A percentile compares a stretch with the other conserved stretches of the same genome.
These are phyloP conservation scores for Lodderomyces oxycetoniae DNA, from an alignment of 1,139 yeast species.

Conservation along the genomic window DNA sequence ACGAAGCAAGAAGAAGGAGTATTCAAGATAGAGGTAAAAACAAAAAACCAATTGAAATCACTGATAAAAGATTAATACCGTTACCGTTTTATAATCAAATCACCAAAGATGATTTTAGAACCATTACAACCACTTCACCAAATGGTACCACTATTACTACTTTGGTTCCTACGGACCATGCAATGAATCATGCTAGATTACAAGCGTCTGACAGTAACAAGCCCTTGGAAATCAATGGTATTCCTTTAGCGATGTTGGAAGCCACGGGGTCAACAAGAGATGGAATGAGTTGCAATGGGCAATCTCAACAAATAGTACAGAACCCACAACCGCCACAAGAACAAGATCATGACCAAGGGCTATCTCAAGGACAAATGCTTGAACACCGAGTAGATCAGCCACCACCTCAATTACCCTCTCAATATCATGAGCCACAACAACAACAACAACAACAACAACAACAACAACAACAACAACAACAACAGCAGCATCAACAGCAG, in stretches of 20 bases:
- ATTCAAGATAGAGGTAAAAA: slow-evolving; percentile 43
- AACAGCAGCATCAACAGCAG: background rate
- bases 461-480: background rate
- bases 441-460: background rate
- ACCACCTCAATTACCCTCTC: slow-evolving; percentile 3
- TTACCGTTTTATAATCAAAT: slow-evolving; percentile 91
- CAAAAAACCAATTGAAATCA: slow-evolving; percentile 11
- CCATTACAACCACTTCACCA: slow-evolving; percentile 82
- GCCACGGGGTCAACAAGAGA: slow-evolving; percentile 53
- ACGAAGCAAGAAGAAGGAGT: slow-evolving; percentile 82
- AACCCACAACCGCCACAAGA: background rate
- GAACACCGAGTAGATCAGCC: no score
- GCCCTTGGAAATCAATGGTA: slow-evolving; percentile 71
- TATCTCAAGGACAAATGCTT: slow-evolving; percentile 1
- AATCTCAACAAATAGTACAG: background rate
- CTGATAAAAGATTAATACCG: slow-evolving; percentile 49
- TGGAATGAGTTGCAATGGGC: slow-evolving; percentile 3
- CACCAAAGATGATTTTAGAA: slow-evolving; percentile 84
- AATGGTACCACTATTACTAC: slow-evolving; percentile 91
- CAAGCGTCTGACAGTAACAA: slow-evolving; percentile 54
- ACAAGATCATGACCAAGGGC: background rate
- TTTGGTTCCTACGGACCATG: slow-evolving; percentile 79
- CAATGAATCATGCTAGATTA: slow-evolving; percentile 54
- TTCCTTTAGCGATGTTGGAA: slow-evolving; percentile 73
- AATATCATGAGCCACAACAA: slow-evolving; percentile 1